Percentiles rank a stretch among this genome's conserved stretches.
Evolutionary conservation across 495 filamentous ascomycete species (phyloP).

Genomic region (Tuber indicum): DNA sequence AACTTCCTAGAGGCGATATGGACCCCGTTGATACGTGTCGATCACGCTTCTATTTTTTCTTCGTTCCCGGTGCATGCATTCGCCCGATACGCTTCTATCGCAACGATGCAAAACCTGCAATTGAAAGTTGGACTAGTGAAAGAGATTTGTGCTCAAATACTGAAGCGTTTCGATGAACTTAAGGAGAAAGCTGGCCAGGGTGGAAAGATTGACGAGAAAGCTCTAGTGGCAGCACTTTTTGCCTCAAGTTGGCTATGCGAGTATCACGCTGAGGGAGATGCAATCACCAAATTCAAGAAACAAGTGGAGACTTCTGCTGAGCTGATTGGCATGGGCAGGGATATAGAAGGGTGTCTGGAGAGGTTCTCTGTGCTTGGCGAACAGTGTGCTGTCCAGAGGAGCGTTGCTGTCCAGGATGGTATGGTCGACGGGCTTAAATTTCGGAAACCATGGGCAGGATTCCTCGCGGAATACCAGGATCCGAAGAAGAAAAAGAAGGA

Average conservation of each 20-base stretch:
- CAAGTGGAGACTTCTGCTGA: constrained; percentile 15
- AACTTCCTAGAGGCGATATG: constrained; percentile 32
- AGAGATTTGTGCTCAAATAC: neutral
- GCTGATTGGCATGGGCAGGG: constrained; percentile 18
- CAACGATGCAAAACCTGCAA: neutral
- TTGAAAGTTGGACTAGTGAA: neutral
- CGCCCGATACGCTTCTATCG: constrained; percentile 23
- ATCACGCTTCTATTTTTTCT: constrained; percentile 15
- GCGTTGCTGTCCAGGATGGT: constrained; percentile 14
- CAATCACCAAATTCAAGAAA: constrained; percentile 11
- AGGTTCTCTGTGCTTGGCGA: constrained; percentile 10
- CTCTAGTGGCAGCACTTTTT: constrained; percentile 16
- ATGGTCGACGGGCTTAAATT: constrained; percentile 28
- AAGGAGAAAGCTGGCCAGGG: neutral
- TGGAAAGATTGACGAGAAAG: neutral
- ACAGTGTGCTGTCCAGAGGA: constrained; percentile 18
- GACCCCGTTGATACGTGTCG: constrained; percentile 8
- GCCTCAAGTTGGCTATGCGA: constrained; percentile 28
- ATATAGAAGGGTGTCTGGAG: neutral
- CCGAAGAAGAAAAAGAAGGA: constrained; percentile 9
- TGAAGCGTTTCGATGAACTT: constrained; percentile 18
- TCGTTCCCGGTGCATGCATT: constrained; percentile 22
- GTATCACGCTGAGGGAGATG: constrained; percentile 20
- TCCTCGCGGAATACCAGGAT: constrained; percentile 8
- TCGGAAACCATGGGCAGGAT: constrained; percentile 23